A percentile compares a stretch with the other conserved stretches of the same genome.
Evolutionary conservation across 106 monocot species (phyloP).

Genomic region (Acorus calamus): DNA sequence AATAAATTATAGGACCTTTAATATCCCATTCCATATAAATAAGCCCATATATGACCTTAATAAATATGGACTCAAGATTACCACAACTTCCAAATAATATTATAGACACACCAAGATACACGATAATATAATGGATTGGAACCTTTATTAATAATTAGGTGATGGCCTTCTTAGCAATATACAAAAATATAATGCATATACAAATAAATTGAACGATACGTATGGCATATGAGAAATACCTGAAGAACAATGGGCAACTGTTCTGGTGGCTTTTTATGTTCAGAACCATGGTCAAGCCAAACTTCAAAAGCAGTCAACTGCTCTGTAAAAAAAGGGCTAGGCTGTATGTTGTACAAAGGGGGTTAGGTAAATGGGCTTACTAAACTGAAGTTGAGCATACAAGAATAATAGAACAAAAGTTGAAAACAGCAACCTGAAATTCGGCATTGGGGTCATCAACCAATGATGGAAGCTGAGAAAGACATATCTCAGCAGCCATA

Average conservation of each 20-base stretch:
- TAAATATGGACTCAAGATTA: no score
- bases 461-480: constrained; percentile 74
- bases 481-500: constrained; percentile 94
- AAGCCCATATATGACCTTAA: no score
- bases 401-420: not conserved
- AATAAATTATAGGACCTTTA: no score
- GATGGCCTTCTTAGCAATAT: not conserved
- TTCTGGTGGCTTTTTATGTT: constrained; percentile 91
- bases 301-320: constrained; percentile 99
- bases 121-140: no score
- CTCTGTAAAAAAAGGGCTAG: constrained; percentile 93
- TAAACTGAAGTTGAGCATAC: no score
- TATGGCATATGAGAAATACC: constrained; percentile 19
- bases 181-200: not conserved
- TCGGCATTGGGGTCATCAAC: constrained; percentile 73
- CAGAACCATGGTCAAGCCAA: constrained; percentile 97
- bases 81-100: no score
- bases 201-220: not conserved
- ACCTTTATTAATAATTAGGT: no score
- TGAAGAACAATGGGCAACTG: constrained; percentile 97
- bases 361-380: no score
- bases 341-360: constrained; percentile 21
- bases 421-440: constrained; percentile 66
- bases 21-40: no score
- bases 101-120: no score